phyloP scores from a whole-genome alignment of 108 stramenopile genomes.

The Epithemia pelagica region DNA sequence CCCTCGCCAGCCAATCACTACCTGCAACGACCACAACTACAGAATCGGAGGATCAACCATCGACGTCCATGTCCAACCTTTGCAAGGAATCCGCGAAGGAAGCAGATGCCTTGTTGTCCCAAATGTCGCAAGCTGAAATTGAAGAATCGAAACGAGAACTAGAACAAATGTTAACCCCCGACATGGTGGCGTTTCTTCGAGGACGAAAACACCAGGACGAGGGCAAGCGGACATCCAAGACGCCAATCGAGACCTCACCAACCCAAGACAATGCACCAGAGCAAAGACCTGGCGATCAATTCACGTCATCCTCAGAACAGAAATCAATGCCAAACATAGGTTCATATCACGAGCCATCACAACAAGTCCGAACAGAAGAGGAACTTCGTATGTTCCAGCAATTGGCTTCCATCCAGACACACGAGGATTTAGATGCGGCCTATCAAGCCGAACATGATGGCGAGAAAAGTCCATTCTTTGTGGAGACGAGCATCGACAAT shows the following conservation, averaged over 20 bases:
- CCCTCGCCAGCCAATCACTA: too few species aligned
- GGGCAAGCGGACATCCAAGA: background rate
- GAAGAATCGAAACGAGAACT: slow-evolving; percentile 46
- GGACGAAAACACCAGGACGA: slow-evolving; percentile 28
- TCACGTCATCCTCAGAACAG: background rate
- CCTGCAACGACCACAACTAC: too few species aligned
- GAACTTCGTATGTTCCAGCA: slow-evolving; percentile 31
- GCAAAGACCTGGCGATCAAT: background rate
- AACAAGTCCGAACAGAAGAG: background rate
- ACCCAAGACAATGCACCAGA: background rate
- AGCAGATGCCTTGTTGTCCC: slow-evolving; percentile 48
- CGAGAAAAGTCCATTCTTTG: background rate
- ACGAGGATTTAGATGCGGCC: slow-evolving; percentile 70
- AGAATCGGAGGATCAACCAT: too few species aligned
- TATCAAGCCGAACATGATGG: slow-evolving; percentile 30
- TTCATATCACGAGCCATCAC: too few species aligned
- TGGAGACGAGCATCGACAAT: background rate
- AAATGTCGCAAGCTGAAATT: slow-evolving; percentile 68
- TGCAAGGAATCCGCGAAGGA: slow-evolving; percentile 14
- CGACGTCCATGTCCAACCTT: background rate
- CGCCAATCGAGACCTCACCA: background rate
- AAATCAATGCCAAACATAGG: background rate
- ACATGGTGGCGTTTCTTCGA: slow-evolving; percentile 56
- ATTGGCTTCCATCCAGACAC: slow-evolving; percentile 52
- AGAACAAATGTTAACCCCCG: slow-evolving; percentile 51